These are phyloP conservation scores for Penicillium goetzii DNA, from an alignment of 495 filamentous ascomycete species.

Conservation along the genomic window DNA sequence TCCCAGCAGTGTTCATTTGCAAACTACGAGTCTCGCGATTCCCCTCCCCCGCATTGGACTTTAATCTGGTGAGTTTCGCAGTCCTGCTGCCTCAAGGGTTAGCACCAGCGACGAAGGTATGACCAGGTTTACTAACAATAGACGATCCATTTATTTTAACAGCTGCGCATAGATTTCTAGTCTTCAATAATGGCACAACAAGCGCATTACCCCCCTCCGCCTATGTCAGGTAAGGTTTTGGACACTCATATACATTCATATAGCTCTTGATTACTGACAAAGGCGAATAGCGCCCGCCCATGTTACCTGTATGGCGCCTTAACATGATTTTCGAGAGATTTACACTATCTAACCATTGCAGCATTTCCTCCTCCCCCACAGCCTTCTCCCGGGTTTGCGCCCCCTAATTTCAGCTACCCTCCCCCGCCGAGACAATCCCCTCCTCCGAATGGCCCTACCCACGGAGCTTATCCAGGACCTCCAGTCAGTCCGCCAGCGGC, in stretches of 20 bases:
- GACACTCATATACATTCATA: not conserved
- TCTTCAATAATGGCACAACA: conserved; percentile 17
- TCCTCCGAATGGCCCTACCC: conserved; percentile 4
- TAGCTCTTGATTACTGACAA: not conserved
- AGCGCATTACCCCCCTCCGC: conserved; percentile 22
- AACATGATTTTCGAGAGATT: too few species aligned
- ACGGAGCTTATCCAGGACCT: conserved; percentile 21
- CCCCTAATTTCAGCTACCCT: conserved; percentile 43
- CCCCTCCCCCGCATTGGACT: conserved; percentile 13
- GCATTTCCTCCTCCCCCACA: conserved; percentile 24
- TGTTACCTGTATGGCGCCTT: conserved; percentile 6
- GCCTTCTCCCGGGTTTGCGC: conserved; percentile 32
- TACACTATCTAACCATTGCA: conserved; percentile 9
- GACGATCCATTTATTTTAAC: not conserved
- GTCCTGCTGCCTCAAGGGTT: too few species aligned
- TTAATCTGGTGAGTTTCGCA: not conserved
- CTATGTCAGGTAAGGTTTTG: conserved; percentile 28
- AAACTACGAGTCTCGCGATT: not conserved
- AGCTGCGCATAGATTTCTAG: not conserved
- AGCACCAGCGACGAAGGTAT: not conserved
- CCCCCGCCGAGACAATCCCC: conserved; percentile 40
- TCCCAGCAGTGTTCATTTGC: not conserved
- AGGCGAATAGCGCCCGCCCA: conserved; percentile 25
- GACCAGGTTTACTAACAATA: not conserved
- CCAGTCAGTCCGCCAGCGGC: conserved; percentile 5